phyloP scores from a whole-genome alignment of 1,284 basidiomycete genomes.

The Marasmius oreades region DNA sequence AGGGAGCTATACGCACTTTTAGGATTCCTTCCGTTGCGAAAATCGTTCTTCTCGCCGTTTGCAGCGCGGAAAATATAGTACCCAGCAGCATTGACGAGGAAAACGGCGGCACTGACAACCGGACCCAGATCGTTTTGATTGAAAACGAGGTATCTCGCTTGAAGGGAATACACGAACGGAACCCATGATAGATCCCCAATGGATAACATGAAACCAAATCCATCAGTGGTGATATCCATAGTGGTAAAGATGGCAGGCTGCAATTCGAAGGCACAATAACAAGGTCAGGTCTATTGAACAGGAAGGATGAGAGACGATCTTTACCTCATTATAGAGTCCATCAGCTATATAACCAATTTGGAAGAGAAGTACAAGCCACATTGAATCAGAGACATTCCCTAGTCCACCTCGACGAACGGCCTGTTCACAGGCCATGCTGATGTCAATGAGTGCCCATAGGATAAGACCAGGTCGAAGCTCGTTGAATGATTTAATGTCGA shows the following conservation, averaged over 20 bases:
- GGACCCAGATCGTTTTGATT: constrained; percentile 78
- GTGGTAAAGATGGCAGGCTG: constrained; percentile 87
- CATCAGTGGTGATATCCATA: constrained; percentile 98
- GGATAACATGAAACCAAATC: constrained; percentile 98
- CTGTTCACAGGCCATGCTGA: constrained; percentile 92
- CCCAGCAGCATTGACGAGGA: constrained; percentile 71
- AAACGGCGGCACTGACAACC: constrained; percentile 55
- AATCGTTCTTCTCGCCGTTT: constrained; percentile 96
- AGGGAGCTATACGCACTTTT: constrained; percentile 59
- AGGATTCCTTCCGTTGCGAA: constrained; percentile 90
- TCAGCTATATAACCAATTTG: constrained; percentile 89
- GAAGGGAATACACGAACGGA: constrained; percentile 92
- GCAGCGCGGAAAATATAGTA: constrained; percentile 90
- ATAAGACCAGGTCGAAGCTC: constrained; percentile 95
- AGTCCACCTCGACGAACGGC: constrained; percentile 74
- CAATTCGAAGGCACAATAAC: not conserved
- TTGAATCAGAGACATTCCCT: constrained; percentile 77
- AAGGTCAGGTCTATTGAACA: not conserved
- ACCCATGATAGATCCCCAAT: constrained; percentile 95
- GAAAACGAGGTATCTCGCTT: constrained; percentile 93
- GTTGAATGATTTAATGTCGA: constrained; percentile 98
- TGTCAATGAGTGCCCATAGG: constrained; percentile 89
- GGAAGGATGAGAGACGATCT: constrained; percentile 17
- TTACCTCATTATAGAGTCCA: constrained; percentile 84
- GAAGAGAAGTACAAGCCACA: constrained; percentile 88